These are phyloP conservation scores for Olyra latifolia DNA, from an alignment of 176 grass and related monocot species.

Conservation along the genomic window DNA sequence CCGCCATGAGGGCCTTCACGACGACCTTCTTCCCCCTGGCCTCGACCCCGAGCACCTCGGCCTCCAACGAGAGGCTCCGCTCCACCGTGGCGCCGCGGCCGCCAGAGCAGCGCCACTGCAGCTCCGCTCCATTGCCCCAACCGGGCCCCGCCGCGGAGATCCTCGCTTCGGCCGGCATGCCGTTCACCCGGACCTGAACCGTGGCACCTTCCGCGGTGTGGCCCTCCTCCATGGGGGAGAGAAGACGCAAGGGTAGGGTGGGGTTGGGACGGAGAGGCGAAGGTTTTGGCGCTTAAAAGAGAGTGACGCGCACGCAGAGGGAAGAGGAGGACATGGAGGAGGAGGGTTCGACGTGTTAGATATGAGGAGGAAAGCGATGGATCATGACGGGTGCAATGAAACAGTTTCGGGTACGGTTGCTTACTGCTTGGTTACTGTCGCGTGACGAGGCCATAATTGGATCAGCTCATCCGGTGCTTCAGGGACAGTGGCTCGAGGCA, in stretches of 20 bases:
- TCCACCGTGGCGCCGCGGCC: background rate
- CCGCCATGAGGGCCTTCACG: conserved; percentile 50
- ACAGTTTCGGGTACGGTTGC: background rate
- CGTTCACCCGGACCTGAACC: conserved; percentile 45
- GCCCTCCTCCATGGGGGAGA: conserved; percentile 2
- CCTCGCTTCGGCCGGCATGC: conserved; percentile 41
- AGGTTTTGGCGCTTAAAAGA: conserved; percentile 17
- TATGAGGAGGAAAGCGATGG: no score
- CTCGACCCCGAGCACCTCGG: conserved; percentile 61
- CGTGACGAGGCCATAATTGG: no score
- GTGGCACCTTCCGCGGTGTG: background rate
- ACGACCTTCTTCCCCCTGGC: conserved; percentile 40
- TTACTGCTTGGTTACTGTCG: no score
- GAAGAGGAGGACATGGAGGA: background rate
- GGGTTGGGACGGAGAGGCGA: background rate
- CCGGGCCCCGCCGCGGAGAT: background rate
- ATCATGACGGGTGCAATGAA: no score
- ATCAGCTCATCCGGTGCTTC: no score
- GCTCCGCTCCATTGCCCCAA: conserved; percentile 4
- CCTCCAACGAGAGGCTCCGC: conserved; percentile 46
- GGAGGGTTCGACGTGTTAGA: background rate
- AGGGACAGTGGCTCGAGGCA: no score
- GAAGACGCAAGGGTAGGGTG: background rate
- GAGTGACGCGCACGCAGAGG: background rate
- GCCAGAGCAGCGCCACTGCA: conserved; percentile 44